These are phyloP conservation scores for Colletotrichum tofieldiae DNA, from an alignment of 2,329 filamentous ascomycete genomes.

Conservation along the genomic window DNA sequence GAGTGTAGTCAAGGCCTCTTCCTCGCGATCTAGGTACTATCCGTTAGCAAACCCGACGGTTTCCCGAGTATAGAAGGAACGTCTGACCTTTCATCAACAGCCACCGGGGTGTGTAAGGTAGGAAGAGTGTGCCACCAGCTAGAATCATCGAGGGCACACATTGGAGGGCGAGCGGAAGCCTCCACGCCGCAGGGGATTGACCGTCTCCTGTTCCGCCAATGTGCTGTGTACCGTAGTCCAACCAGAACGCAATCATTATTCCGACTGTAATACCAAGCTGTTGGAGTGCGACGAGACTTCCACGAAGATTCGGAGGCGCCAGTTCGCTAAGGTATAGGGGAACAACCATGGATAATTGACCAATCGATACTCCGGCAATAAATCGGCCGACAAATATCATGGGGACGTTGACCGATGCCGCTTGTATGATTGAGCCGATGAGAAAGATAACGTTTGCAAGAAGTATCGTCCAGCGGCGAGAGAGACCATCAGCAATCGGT, in stretches of 20 bases:
- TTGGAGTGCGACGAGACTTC: slow-evolving; percentile 63
- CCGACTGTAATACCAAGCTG: slow-evolving; percentile 60
- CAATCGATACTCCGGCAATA: slow-evolving; percentile 26
- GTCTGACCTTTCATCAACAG: slow-evolving; percentile 49
- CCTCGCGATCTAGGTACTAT: slow-evolving; percentile 43
- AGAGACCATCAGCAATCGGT: slow-evolving; percentile 54
- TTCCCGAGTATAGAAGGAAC: fast-evolving
- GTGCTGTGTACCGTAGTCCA: slow-evolving; percentile 58
- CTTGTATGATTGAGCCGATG: slow-evolving; percentile 62
- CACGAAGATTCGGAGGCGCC: slow-evolving; percentile 64
- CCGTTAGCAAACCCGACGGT: not conserved
- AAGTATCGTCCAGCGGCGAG: slow-evolving; percentile 55
- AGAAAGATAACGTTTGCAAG: slow-evolving; percentile 54
- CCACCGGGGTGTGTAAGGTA: slow-evolving; percentile 58
- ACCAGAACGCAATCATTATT: slow-evolving; percentile 61
- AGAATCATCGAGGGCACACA: slow-evolving; percentile 67
- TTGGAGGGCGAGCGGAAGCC: slow-evolving; percentile 65
- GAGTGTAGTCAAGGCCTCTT: slow-evolving; percentile 51
- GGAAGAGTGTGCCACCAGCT: slow-evolving; percentile 68
- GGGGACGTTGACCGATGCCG: slow-evolving; percentile 56
- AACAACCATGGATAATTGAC: slow-evolving; percentile 30
- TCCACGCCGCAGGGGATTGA: slow-evolving; percentile 61
- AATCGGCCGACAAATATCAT: slow-evolving; percentile 54
- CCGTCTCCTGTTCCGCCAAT: slow-evolving; percentile 61
- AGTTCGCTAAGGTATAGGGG: slow-evolving; percentile 65